Conservation (phyloP, 495 filamentous ascomycete genomes). For the Oidiodendron maius region DNA sequence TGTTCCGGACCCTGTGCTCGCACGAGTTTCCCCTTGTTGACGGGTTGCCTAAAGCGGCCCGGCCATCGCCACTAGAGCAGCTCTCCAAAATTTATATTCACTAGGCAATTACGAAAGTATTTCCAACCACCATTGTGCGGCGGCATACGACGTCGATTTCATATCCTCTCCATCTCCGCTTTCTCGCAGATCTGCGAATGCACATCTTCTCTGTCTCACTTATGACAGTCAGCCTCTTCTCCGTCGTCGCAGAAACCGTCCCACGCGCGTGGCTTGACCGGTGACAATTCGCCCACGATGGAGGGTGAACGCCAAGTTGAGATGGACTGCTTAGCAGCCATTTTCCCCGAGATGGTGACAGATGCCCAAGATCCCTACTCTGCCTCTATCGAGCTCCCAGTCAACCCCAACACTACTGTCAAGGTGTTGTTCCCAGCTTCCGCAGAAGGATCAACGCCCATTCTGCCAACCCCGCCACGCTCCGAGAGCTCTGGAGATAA, state of each 20-base stretch:
- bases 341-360: conserved; percentile 78
- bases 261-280: conserved; percentile 16
- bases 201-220: neutral
- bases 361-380: conserved; percentile 53
- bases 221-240: conserved; percentile 10
- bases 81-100: conserved; percentile 13
- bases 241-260: conserved; percentile 16
- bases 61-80: conserved; percentile 7
- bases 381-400: conserved; percentile 65
- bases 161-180: neutral
- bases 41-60: too few species aligned
- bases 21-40: too few species aligned
- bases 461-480: conserved; percentile 18
- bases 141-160: conserved; percentile 7
- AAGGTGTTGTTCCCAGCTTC: conserved; percentile 61
- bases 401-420: conserved; percentile 63
- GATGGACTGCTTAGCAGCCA: conserved; percentile 75
- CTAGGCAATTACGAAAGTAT: neutral
- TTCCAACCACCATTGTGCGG: neutral
- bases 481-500: conserved; percentile 14
- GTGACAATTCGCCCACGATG: conserved; percentile 21
- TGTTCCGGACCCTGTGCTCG: too few species aligned
- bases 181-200: neutral
- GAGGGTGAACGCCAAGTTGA: conserved; percentile 58
- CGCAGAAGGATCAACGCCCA: conserved; percentile 25